phyloP scores from a whole-genome alignment of 805 yeast genomes.

The Teunomyces lycoperdinae region DNA sequence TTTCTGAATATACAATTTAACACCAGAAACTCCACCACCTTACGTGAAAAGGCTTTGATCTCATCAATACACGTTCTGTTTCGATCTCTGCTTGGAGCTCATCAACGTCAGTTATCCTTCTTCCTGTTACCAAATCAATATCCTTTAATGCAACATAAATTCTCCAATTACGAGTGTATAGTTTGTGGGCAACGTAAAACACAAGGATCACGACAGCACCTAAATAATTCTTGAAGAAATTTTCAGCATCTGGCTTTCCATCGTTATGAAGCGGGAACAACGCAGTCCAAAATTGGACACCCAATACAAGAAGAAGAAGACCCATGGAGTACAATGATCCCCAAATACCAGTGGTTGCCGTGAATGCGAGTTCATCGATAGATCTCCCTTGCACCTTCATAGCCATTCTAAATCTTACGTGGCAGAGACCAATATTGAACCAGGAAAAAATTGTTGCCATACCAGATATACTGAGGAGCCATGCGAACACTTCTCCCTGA shows the following conservation, averaged over 20 bases:
- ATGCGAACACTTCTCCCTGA: conserved; percentile 16
- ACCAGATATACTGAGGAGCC: conserved; percentile 36
- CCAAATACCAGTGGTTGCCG: conserved; percentile 20
- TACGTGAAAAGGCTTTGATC: conserved; percentile 12
- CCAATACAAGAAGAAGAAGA: conserved; percentile 19
- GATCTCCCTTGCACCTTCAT: conserved; percentile 22
- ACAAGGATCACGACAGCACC: conserved; percentile 22
- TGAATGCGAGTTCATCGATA: conserved; percentile 20
- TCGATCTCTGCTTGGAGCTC: conserved; percentile 18
- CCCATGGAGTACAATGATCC: conserved; percentile 25
- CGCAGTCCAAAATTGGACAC: conserved; percentile 27
- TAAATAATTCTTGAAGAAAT: conserved; percentile 25
- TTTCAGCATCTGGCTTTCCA: conserved; percentile 15
- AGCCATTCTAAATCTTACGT: conserved; percentile 31
- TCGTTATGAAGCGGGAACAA: conserved; percentile 20
- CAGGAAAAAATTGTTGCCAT: conserved; percentile 35
- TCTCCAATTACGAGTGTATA: conserved; percentile 18
- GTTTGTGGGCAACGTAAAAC: conserved; percentile 23
- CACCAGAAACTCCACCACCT: conserved; percentile 15
- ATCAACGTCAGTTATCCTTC: conserved; percentile 22
- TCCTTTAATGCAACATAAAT: conserved; percentile 16
- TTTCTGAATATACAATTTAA: not conserved
- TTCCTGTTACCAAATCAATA: conserved; percentile 26
- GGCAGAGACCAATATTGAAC: conserved; percentile 34
- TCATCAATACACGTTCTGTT: conserved; percentile 15